Evolutionary conservation across 768 basidiomycete genomes (phyloP).

Genomic region (Boletus rubescentipes): DNA sequence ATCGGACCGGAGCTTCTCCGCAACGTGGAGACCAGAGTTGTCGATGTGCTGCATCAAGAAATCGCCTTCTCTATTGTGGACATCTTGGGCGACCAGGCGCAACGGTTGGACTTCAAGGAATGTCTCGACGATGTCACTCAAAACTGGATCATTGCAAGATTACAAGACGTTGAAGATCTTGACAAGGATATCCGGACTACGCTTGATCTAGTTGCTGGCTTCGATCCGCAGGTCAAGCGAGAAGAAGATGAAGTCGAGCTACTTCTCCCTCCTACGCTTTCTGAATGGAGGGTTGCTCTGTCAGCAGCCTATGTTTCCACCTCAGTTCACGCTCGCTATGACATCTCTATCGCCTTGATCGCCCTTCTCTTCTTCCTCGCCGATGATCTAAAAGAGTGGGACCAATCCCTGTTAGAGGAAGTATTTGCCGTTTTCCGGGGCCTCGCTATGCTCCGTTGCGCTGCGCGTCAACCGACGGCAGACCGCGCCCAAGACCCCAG

Average conservation of each 20-base stretch:
- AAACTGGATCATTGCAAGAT: conserved; percentile 59
- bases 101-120: conserved; percentile 51
- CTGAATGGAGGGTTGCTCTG: conserved; percentile 62
- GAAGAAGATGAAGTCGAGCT: conserved; percentile 72
- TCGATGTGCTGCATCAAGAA: conserved; percentile 73
- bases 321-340: conserved; percentile 72
- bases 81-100: conserved; percentile 66
- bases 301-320: conserved; percentile 61
- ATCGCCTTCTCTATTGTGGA: conserved; percentile 76
- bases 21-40: conserved; percentile 55
- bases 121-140: conserved; percentile 57
- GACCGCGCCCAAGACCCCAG: conserved; percentile 32
- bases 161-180: conserved; percentile 57
- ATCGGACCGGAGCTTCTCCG: conserved; percentile 59
- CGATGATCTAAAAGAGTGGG: conserved; percentile 61
- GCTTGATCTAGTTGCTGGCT: conserved; percentile 70
- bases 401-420: conserved; percentile 64
- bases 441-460: conserved; percentile 65
- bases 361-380: conserved; percentile 70
- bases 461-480: conserved; percentile 57
- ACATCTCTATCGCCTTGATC: conserved; percentile 64
- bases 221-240: conserved; percentile 66
- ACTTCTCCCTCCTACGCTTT: conserved; percentile 50
- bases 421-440: conserved; percentile 82
- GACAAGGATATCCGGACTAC: conserved; percentile 54